Conservation (phyloP, 192 early-diverging fungal species). For the Glomus cerebriforme region DNA sequence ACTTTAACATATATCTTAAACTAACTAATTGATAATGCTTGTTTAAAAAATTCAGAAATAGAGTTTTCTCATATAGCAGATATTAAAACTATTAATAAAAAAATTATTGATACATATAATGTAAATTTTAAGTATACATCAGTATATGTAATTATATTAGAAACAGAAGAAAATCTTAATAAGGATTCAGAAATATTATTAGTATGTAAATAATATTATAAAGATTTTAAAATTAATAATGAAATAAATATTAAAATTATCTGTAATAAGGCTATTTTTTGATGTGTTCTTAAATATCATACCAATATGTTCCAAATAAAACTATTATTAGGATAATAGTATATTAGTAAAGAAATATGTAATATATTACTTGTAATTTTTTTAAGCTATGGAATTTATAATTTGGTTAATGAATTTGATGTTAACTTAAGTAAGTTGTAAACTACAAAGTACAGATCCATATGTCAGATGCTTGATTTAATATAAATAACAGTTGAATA, state of each 20-base stretch:
- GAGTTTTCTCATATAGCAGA: too few relatives aligned
- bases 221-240: slow-evolving; percentile 3
- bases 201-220: neutral
- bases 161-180: too few relatives aligned
- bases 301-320: neutral
- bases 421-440: neutral
- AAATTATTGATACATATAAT: too few relatives aligned
- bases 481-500: neutral
- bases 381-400: slow-evolving; percentile 4
- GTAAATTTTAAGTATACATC: too few relatives aligned
- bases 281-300: neutral
- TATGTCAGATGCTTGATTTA: neutral
- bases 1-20: too few relatives aligned
- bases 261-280: neutral
- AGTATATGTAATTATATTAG: too few relatives aligned
- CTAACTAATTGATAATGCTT: too few relatives aligned
- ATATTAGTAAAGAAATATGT: neutral
- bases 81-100: too few relatives aligned
- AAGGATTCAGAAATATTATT: too few relatives aligned
- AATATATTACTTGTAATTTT: neutral
- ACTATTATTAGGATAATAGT: neutral
- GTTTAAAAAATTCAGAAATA: too few relatives aligned
- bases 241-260: neutral
- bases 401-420: neutral
- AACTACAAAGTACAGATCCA: neutral